A percentile compares a stretch with the other conserved stretches of the same genome.
Evolutionary conservation across 1,139 yeast genomes (phyloP).

Genomic region (Kurtzmaniella quercitrusa): DNA sequence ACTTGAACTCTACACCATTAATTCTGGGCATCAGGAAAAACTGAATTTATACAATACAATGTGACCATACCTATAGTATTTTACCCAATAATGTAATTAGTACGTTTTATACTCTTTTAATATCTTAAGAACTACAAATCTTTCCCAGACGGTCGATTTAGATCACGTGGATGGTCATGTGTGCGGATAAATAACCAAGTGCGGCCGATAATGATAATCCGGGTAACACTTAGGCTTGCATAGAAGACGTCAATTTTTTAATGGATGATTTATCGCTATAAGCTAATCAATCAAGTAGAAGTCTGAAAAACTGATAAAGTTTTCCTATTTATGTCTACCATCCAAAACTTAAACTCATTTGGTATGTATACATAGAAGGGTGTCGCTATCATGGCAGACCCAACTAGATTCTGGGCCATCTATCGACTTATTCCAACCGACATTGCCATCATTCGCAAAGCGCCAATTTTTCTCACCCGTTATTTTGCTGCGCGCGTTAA

Average conservation of each 20-base stretch:
- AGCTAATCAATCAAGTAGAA: conserved; percentile 1
- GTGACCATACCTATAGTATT: too few species aligned
- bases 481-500: neutral
- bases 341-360: conserved; percentile 96
- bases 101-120: neutral
- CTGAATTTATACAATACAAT: too few species aligned
- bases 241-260: neutral
- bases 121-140: too few species aligned
- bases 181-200: neutral
- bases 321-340: conserved; percentile 64
- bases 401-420: too few species aligned
- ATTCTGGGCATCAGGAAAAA: too few species aligned
- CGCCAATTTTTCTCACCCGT: neutral
- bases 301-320: conserved; percentile 5
- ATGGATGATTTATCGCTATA: neutral
- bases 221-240: neutral
- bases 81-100: too few species aligned
- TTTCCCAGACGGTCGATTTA: too few species aligned
- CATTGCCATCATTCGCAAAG: neutral
- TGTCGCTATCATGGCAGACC: too few species aligned
- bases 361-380: conserved; percentile 43
- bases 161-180: too few species aligned
- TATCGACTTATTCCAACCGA: too few species aligned
- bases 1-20: too few species aligned
- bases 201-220: neutral